phyloP scores from a whole-genome alignment of 176 grass and related monocot species.

The Triticum aestivum region DNA sequence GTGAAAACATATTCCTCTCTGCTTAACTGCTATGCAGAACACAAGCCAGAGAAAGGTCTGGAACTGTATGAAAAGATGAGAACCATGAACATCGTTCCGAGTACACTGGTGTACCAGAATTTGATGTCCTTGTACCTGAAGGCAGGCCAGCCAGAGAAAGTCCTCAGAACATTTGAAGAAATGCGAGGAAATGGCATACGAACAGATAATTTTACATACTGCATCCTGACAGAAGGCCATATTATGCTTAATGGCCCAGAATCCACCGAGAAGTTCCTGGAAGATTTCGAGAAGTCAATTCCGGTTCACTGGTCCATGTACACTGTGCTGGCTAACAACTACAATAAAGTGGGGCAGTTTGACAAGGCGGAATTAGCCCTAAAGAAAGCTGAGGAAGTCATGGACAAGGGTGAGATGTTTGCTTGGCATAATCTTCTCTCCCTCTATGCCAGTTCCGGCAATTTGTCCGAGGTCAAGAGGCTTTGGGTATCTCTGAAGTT shows the following conservation, averaged over 20 bases:
- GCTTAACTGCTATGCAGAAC: slow-evolving; percentile 40
- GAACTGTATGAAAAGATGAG: slow-evolving; percentile 50
- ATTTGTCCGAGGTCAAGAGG: slow-evolving; percentile 47
- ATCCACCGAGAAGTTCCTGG: slow-evolving; percentile 39
- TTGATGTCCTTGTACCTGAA: slow-evolving; percentile 50
- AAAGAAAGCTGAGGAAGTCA: slow-evolving; percentile 49
- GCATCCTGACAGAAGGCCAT: slow-evolving; percentile 38
- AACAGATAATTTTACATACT: slow-evolving; percentile 38
- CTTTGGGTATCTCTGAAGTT: slow-evolving; percentile 48
- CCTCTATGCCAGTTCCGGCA: slow-evolving; percentile 40
- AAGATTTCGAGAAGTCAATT: slow-evolving; percentile 13
- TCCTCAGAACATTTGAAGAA: slow-evolving; percentile 15
- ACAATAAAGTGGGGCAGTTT: slow-evolving; percentile 36
- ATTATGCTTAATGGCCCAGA: slow-evolving; percentile 28
- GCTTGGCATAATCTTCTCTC: slow-evolving; percentile 30
- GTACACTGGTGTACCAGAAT: slow-evolving; percentile 38
- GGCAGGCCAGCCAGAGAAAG: slow-evolving; percentile 38
- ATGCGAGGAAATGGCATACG: slow-evolving; percentile 30
- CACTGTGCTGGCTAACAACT: slow-evolving; percentile 43
- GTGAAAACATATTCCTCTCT: slow-evolving; percentile 36
- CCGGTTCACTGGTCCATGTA: slow-evolving; percentile 43
- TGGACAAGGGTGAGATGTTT: slow-evolving; percentile 6
- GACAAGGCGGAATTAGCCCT: slow-evolving; percentile 42
- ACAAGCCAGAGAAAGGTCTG: slow-evolving; percentile 33
- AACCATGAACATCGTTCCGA: slow-evolving; percentile 6